These are phyloP conservation scores for Rhynchosporium agropyri DNA, from an alignment of 2,329 filamentous ascomycete species.

Conservation along the genomic window DNA sequence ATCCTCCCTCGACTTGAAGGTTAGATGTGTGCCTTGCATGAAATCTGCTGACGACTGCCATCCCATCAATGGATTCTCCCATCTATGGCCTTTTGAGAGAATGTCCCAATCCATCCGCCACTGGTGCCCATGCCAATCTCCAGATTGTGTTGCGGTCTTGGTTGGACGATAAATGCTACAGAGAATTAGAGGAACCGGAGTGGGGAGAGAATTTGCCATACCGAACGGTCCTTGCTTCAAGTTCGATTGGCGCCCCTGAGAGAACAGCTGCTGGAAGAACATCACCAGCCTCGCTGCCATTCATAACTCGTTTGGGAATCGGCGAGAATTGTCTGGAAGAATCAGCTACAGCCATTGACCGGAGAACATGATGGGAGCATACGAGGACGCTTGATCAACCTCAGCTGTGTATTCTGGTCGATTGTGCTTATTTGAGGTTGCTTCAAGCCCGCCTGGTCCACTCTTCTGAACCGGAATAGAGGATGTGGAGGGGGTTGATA, in stretches of 20 bases:
- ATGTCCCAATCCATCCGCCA: constrained; percentile 99
- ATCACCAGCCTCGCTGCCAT: constrained; percentile 81
- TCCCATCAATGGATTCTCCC: constrained; percentile 98
- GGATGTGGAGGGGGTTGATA: constrained; percentile 44
- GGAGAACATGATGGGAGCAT: constrained; percentile 44
- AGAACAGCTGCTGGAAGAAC: constrained; percentile 80
- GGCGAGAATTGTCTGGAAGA: constrained; percentile 79
- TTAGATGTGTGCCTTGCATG: constrained; percentile 91
- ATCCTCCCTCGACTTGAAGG: constrained; percentile 92
- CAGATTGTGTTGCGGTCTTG: constrained; percentile 96
- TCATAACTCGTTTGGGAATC: constrained; percentile 84
- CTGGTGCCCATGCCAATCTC: constrained; percentile 77
- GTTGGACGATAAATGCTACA: constrained; percentile 84
- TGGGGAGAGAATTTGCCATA: constrained; percentile 50
- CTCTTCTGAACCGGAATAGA: constrained; percentile 35
- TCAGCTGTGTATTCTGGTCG: constrained; percentile 80
- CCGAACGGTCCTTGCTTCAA: constrained; percentile 93
- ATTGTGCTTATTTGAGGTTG: constrained; percentile 45
- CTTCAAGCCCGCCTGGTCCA: constrained; percentile 26
- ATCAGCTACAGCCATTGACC: constrained; percentile 35
- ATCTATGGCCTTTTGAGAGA: constrained; percentile 86
- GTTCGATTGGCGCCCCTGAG: constrained; percentile 89
- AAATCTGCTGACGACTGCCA: constrained; percentile 96
- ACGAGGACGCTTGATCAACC: constrained; percentile 91
- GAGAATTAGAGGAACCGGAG: constrained; percentile 25